These are phyloP conservation scores for Scedosporium boydii DNA, from an alignment of 2,329 filamentous ascomycete genomes.

Conservation along the genomic window DNA sequence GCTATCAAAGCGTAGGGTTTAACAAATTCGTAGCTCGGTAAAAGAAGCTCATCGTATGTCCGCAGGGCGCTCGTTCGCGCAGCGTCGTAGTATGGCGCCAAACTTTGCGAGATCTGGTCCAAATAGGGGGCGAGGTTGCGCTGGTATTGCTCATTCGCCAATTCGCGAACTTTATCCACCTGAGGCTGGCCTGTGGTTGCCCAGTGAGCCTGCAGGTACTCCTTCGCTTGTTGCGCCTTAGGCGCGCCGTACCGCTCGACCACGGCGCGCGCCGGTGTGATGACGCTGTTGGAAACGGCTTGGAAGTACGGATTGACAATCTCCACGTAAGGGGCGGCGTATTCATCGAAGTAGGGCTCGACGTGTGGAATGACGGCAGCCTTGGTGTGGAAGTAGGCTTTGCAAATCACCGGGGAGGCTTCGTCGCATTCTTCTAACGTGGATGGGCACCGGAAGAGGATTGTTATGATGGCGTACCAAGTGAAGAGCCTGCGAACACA, in stretches of 20 bases:
- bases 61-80: slow-evolving; percentile 53
- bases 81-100: slow-evolving; percentile 65
- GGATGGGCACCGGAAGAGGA: slow-evolving; percentile 74
- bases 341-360: slow-evolving; percentile 75
- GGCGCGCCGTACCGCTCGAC: slow-evolving; percentile 69
- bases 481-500: slow-evolving; percentile 52
- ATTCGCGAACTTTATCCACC: slow-evolving; percentile 52
- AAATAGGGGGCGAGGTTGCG: slow-evolving; percentile 65
- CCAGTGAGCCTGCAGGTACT: slow-evolving; percentile 66
- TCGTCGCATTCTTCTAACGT: slow-evolving; percentile 58
- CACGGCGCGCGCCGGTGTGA: slow-evolving; percentile 58
- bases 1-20: slow-evolving; percentile 64
- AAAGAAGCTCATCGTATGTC: slow-evolving; percentile 61
- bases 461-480: slow-evolving; percentile 78
- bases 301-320: slow-evolving; percentile 67
- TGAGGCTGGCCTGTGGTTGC: slow-evolving; percentile 68
- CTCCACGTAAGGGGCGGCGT: slow-evolving; percentile 76
- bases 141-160: slow-evolving; percentile 59
- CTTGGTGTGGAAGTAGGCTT: slow-evolving; percentile 65
- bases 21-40: slow-evolving; percentile 67
- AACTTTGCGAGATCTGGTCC: slow-evolving; percentile 42
- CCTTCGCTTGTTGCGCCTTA: slow-evolving; percentile 55
- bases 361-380: slow-evolving; percentile 60
- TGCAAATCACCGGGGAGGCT: slow-evolving; percentile 68
- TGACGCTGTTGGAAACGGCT: slow-evolving; percentile 50